Base-by-base conservation (phyloP, 345 rosid genomes). In the Eucalyptus caleyi region DNA sequence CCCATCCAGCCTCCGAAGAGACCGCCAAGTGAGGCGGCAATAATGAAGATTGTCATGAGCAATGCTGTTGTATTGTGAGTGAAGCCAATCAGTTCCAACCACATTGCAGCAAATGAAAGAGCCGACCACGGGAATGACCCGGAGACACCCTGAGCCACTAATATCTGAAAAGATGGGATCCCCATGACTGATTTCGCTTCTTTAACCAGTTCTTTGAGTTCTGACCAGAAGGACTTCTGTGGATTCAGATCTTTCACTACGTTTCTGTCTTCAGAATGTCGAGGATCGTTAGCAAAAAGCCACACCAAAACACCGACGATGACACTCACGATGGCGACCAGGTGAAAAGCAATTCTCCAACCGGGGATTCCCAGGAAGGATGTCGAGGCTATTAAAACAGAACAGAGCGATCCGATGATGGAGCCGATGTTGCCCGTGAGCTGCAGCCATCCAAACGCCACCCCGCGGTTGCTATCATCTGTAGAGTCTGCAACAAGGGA, bases 71-170 rank as follows among this genome's bases (percentile, higher is more conserved):
- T 90, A 72, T 91, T 87, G 49, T 96, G 99, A 69, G 98, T 96
- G 91, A 97, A 96, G 49, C 98, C 99, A 10, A 94, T 91, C 15
- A 97, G 97, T 91, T 97, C 99, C 88, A 97, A 92, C 99, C 99
- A 97, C 99, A 97, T 95, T 2, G 98, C 92, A 32, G 98, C 92
- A 90, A 96, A 96, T 69, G 99, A 93, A 92, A 97, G 69, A 86
- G 99, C 99, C 56, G 97, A 96, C 97, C 99, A 94, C 14, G 99
- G 98, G 92, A 97, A 95, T 21, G 98, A 94, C 34, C 98, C 99
- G 0, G 97, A 93, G 40, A 96, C 93, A 50, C 99, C 97, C 92
- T 95, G 99, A 88, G 99, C 97, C 86, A 96, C 99, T 89, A 96
- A 92, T 86, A 97, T 96, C 93, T 94, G 98, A 90, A 97, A 97